These are phyloP conservation scores for Flaveria floridana DNA, from an alignment of 140 eudicot genomes.

Conservation along the genomic window DNA sequence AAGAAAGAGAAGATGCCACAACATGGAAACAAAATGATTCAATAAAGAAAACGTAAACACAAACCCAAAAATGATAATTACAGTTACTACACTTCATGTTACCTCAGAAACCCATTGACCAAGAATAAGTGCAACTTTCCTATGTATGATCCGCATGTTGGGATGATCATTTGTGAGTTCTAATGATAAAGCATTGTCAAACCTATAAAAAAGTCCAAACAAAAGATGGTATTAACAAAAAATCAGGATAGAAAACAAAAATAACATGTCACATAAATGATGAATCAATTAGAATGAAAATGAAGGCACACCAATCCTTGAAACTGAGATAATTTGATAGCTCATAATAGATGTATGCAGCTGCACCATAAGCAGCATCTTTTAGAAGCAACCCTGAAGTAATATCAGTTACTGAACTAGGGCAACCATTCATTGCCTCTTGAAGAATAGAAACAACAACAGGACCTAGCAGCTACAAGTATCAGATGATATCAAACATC, in stretches of 20 bases:
- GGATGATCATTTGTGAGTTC: constrained; percentile 95
- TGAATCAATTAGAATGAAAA: constrained; percentile 25
- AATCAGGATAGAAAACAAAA: constrained; percentile 2
- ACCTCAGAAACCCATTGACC: constrained; percentile 99
- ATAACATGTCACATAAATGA: constrained; percentile 3
- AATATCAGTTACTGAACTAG: constrained; percentile 85
- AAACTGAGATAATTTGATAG: constrained; percentile 95
- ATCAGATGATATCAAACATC: constrained; percentile 23
- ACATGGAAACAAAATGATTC: not conserved
- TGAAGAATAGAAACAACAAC: constrained; percentile 98
- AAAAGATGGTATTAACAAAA: constrained; percentile 5
- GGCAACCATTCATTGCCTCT: constrained; percentile 94
- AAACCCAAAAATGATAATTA: not conserved
- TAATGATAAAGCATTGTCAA: constrained; percentile 78
- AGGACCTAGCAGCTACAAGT: constrained; percentile 79
- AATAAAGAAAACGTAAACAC: not conserved
- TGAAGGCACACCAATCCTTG: constrained; percentile 73
- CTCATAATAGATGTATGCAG: constrained; percentile 94
- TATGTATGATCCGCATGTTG: constrained; percentile 88
- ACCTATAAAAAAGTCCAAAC: constrained; percentile 46
- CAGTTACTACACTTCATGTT: constrained; percentile 20
- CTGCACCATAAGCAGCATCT: constrained; percentile 99
- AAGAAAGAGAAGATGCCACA: constrained; percentile 12
- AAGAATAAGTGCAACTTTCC: constrained; percentile 96
- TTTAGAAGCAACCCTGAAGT: constrained; percentile 83